Evolutionary conservation across 2,329 filamentous ascomycete genomes (phyloP).

Genomic region (Kalaharituber pfeilii): DNA sequence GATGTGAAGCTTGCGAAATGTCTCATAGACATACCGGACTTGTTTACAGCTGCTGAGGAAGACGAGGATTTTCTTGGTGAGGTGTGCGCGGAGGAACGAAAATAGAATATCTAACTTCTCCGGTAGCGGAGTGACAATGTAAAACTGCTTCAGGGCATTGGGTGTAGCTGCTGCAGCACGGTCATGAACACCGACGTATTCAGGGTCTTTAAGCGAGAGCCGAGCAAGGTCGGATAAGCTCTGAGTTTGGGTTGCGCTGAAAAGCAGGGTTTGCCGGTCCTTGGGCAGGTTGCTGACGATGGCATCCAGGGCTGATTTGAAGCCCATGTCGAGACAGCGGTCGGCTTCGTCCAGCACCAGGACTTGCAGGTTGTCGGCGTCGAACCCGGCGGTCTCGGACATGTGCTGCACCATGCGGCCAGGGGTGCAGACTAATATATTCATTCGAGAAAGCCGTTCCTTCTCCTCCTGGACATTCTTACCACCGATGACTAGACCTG

Average conservation of each 20-base stretch:
- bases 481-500: constrained; percentile 82
- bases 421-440: constrained; percentile 89
- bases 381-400: constrained; percentile 79
- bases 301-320: constrained; percentile 76
- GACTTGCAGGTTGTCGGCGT: constrained; percentile 79
- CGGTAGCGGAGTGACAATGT: constrained; percentile 65
- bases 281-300: constrained; percentile 80
- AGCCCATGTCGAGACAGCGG: constrained; percentile 94
- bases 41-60: constrained; percentile 93
- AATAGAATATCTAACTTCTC: constrained; percentile 86
- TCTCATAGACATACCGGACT: constrained; percentile 88
- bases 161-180: constrained; percentile 65
- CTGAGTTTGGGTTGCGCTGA: constrained; percentile 91
- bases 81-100: constrained; percentile 77
- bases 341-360: constrained; percentile 92
- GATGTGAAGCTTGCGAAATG: constrained; percentile 80
- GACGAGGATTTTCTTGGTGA: constrained; percentile 88
- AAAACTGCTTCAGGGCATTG: constrained; percentile 71
- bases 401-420: constrained; percentile 91
- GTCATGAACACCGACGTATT: constrained; percentile 91
- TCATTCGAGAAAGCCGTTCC: constrained; percentile 75
- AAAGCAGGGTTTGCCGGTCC: constrained; percentile 75
- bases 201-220: constrained; percentile 71
- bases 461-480: constrained; percentile 79
- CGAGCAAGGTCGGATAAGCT: constrained; percentile 82